Conservation (phyloP, 352 stramenopile species). For the Pythium sukuiense region DNA sequence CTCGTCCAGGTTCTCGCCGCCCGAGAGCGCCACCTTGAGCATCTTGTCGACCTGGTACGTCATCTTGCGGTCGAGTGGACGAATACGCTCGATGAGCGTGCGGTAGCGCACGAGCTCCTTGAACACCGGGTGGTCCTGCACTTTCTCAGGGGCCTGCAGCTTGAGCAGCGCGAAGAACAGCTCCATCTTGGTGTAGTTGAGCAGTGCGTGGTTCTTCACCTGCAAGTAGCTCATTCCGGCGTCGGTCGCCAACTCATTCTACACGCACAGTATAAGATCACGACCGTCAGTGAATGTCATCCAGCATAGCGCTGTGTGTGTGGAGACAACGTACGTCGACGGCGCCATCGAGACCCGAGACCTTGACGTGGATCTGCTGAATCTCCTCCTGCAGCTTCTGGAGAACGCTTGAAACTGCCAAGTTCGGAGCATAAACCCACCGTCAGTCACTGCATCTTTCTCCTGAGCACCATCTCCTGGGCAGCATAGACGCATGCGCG, state of each 20-base stretch:
- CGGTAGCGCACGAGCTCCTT: constrained; percentile 85
- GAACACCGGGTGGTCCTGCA: constrained; percentile 80
- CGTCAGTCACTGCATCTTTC: not conserved
- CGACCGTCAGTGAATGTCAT: not conserved
- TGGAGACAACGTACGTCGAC: constrained; percentile 42
- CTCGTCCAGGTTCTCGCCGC: constrained; percentile 70
- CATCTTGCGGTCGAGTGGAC: constrained; percentile 83
- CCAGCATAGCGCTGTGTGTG: no score
- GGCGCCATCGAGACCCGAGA: constrained; percentile 39
- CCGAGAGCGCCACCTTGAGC: constrained; percentile 83
- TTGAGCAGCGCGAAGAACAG: constrained; percentile 86
- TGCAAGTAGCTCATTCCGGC: constrained; percentile 78
- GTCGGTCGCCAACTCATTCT: constrained; percentile 63
- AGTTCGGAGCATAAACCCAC: not conserved
- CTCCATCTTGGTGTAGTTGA: constrained; percentile 88
- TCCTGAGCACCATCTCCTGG: not conserved
- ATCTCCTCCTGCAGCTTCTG: constrained; percentile 57
- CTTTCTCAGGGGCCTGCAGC: constrained; percentile 67
- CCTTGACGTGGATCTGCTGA: constrained; percentile 56
- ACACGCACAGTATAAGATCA: not conserved
- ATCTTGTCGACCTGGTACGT: constrained; percentile 92
- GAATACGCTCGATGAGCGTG: constrained; percentile 83
- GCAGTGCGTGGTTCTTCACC: constrained; percentile 86
- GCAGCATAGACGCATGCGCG: not conserved
- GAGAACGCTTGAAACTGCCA: constrained; percentile 42